phyloP scores from a whole-genome alignment of 768 basidiomycete genomes.

The Hysterangium stoloniferum region DNA sequence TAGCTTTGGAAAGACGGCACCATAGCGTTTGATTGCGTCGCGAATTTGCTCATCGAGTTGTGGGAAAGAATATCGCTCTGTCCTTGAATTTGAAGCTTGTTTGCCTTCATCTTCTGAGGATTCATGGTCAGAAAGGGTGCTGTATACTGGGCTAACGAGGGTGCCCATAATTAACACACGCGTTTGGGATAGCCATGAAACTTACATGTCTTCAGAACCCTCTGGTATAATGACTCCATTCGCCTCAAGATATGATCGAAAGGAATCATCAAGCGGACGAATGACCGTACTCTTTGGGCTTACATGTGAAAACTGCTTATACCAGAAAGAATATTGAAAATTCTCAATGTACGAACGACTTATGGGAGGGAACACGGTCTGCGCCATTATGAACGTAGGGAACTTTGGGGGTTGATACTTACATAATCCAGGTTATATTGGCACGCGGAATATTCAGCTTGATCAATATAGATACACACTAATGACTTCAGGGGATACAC shows the following conservation, averaged over 20 bases:
- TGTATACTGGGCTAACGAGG: constrained; percentile 38
- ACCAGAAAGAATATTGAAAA: constrained; percentile 86
- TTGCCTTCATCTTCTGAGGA: constrained; percentile 33
- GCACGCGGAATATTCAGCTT: no score
- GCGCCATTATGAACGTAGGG: no score
- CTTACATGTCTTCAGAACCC: constrained; percentile 72
- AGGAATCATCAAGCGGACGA: constrained; percentile 54
- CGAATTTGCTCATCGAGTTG: constrained; percentile 72
- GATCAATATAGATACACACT: no score
- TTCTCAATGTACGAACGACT: constrained; percentile 48
- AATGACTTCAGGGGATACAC: no score
- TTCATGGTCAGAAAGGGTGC: constrained; percentile 54
- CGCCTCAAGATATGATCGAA: constrained; percentile 66
- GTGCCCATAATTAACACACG: constrained; percentile 10
- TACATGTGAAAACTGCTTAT: constrained; percentile 53
- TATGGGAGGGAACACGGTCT: constrained; percentile 43
- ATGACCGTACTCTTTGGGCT: constrained; percentile 72
- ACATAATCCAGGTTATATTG: not conserved
- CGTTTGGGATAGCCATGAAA: constrained; percentile 14
- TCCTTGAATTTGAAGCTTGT: constrained; percentile 26
- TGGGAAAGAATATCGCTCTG: constrained; percentile 62
- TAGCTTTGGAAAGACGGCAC: constrained; percentile 89
- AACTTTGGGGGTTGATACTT: not conserved
- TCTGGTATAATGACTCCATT: constrained; percentile 81
- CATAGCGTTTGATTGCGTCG: constrained; percentile 55